Evolutionary conservation across 805 yeast species (phyloP).

Genomic region (Dipodascus geniculatus): DNA sequence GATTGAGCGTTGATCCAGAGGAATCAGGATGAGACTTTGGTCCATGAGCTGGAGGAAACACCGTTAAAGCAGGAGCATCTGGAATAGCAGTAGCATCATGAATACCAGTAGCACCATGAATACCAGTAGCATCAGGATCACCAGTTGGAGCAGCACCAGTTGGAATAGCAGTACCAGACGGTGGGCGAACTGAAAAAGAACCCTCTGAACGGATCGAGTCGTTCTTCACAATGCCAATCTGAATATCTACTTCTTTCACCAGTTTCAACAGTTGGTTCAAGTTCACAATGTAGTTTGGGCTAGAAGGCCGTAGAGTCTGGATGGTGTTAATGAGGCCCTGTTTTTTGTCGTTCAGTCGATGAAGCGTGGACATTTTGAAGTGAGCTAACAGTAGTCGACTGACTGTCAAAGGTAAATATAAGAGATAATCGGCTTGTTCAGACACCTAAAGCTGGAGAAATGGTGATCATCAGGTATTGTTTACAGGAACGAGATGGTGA

Average conservation of each 20-base stretch:
- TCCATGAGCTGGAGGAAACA: background rate
- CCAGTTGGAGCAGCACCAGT: background rate
- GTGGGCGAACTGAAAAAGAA: no score
- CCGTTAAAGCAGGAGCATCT: background rate
- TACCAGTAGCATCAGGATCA: background rate
- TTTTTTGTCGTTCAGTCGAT: background rate
- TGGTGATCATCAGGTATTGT: no score
- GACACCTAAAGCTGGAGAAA: no score
- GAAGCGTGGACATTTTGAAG: background rate
- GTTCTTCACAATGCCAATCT: background rate
- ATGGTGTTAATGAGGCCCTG: background rate
- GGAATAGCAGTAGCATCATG: background rate
- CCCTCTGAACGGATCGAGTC: no score
- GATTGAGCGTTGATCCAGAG: background rate
- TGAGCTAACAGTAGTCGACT: no score
- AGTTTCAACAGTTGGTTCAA: background rate
- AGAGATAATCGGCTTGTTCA: no score
- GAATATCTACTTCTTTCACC: background rate
- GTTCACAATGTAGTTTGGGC: background rate
- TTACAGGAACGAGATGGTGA: no score
- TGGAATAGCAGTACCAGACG: no score
- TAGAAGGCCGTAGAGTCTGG: background rate
- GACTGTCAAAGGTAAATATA: no score
- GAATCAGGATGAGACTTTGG: background rate
- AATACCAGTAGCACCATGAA: background rate